Conservation (phyloP, 129 eudicot genomes). For the Smallanthus sonchifolius region DNA sequence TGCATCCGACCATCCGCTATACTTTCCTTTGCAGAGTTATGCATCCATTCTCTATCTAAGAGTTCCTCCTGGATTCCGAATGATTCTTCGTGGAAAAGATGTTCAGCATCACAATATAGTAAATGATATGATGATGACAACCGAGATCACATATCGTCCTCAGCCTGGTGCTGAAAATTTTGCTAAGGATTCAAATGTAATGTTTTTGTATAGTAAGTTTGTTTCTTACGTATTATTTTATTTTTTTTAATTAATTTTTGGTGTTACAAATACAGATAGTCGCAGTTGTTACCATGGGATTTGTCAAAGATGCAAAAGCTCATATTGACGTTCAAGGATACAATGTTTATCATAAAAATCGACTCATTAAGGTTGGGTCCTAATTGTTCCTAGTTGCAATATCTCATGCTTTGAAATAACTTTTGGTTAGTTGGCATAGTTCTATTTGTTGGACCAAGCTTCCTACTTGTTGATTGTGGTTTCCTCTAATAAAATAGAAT, state of each 20-base stretch:
- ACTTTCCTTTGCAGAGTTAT: conserved; percentile 52
- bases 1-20: not conserved
- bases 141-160: conserved; percentile 88
- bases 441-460: not conserved
- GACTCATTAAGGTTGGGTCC: conserved; percentile 76
- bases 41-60: conserved; percentile 90
- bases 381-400: not conserved
- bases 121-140: conserved; percentile 98
- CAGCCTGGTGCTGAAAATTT: conserved; percentile 65
- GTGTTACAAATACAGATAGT: conserved; percentile 50
- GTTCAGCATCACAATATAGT: conserved; percentile 93
- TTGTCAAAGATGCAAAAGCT: conserved; percentile 90
- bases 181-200: conserved; percentile 72
- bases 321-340: conserved; percentile 99
- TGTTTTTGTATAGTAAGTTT: not conserved
- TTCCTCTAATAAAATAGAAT: not conserved
- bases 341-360: conserved; percentile 95
- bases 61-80: conserved; percentile 77
- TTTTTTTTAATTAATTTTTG: conserved; percentile 6
- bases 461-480: not conserved
- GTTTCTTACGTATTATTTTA: conserved; percentile 13
- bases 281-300: conserved; percentile 90
- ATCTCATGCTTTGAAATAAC: not conserved
- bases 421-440: not conserved
- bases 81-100: conserved; percentile 89